These are phyloP conservation scores for Laguncularia racemosa DNA, from an alignment of 345 rosid genomes.

Conservation along the genomic window DNA sequence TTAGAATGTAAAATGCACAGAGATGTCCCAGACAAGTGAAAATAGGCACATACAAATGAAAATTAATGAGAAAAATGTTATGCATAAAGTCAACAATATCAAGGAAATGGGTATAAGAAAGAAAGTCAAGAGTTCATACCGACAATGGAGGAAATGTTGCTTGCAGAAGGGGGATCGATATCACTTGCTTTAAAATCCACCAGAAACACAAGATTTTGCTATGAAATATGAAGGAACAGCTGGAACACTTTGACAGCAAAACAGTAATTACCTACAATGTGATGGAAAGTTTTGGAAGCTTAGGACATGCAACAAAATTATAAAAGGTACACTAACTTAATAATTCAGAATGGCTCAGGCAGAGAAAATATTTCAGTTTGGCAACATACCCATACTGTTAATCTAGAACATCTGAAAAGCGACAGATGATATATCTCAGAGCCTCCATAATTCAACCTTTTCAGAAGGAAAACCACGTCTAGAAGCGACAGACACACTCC, in stretches of 20 bases:
- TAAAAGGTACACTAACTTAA: no score
- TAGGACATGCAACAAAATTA: neutral
- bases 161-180: constrained; percentile 39
- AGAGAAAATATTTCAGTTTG: neutral
- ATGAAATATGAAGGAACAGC: constrained; percentile 29
- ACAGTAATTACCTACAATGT: constrained; percentile 35
- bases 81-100: no score
- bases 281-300: constrained; percentile 8
- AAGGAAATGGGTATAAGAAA: neutral
- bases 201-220: constrained; percentile 50
- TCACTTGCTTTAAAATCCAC: constrained; percentile 57
- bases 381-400: constrained; percentile 62
- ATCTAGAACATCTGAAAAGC: constrained; percentile 45
- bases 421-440: constrained; percentile 32
- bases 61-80: no score
- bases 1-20: neutral
- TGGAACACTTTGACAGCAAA: constrained; percentile 29
- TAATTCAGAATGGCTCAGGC: neutral
- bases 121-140: constrained; percentile 12
- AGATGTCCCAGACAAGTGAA: neutral
- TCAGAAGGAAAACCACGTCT: constrained; percentile 39
- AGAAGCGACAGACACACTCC: constrained; percentile 60
- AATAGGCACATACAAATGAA: neutral
- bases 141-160: constrained; percentile 27
- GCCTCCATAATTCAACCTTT: constrained; percentile 30